Evolutionary conservation across 441 rosid species (phyloP), one percentile per base, ranked within the genome.

Genomic region (Kokia cookei): DNA sequence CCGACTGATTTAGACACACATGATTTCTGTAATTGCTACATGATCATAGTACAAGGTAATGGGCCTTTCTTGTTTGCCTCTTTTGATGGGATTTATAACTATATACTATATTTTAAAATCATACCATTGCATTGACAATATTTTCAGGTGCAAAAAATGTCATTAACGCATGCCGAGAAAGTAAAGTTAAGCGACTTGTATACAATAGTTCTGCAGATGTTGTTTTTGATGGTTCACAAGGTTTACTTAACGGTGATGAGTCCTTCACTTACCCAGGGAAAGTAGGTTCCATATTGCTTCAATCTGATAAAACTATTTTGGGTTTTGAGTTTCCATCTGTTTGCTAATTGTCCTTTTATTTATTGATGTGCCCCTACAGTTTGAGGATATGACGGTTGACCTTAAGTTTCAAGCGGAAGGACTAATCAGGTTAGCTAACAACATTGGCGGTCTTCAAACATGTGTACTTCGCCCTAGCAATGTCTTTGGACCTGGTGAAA

Each of bases 331-430:
- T 60, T 50, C 29, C 3, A 19, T 32, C 11, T 73, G 5, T 61
- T 72, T 57, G 42, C 78, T 69, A 47, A 68, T 72, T 65, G 68
- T 78, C 68, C 27, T 42, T 74, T 65, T 7, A 9, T 22, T 48
- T 73, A 19, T 67, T 77, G 74, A 22, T 79, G 4, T 53, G 57
- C 10, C 80, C 59, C 57, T 82, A 75, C 86, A 95, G 99, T 90
- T 88, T 70, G 81, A 77, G 45, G 92, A 90, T 60, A 76, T 74
- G 81, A 55, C 87, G 83, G 85, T 76, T 83, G 98, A 93, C 82
- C 91, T 95, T 59, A 95, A 85, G 84, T 96, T 96, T 86, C 98
- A 95, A 84, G 97, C 99, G 27, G 99, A 95, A 82, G 91, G 85
- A 27, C 74, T 91, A 78, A 72, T 95, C 73, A 82, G 86, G 76